Evolutionary conservation across 73 alveolate genomes (phyloP).

Genomic region (Uronychia binucleata): DNA sequence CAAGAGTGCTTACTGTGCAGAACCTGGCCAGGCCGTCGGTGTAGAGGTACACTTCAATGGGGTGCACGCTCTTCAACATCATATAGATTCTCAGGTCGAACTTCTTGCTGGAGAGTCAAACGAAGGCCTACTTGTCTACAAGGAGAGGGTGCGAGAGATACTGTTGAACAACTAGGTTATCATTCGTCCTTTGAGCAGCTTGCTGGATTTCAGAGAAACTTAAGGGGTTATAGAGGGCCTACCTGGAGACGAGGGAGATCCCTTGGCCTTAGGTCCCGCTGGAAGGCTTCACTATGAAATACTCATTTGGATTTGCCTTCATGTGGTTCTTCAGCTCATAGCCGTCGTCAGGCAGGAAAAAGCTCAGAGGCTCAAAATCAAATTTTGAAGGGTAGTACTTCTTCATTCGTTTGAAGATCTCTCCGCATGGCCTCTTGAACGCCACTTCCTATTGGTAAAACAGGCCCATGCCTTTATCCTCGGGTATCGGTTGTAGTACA

Average conservation of each 20-base stretch:
- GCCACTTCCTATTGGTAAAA: slow-evolving; percentile 11
- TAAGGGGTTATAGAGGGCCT: neutral
- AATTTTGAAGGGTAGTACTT: slow-evolving; percentile 34
- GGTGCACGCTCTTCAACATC: slow-evolving; percentile 86
- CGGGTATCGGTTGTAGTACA: slow-evolving; percentile 29
- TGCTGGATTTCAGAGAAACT: slow-evolving; percentile 16
- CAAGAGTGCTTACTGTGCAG: slow-evolving; percentile 42
- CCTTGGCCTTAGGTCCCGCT: slow-evolving; percentile 82
- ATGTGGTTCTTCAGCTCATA: slow-evolving; percentile 36
- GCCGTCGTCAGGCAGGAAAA: slow-evolving; percentile 54
- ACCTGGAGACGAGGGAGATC: slow-evolving; percentile 44
- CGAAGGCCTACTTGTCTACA: slow-evolving; percentile 76
- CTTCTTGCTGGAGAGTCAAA: slow-evolving; percentile 79
- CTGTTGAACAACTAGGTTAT: slow-evolving; percentile 67
- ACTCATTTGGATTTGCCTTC: slow-evolving; percentile 9
- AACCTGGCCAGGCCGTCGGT: slow-evolving; percentile 97
- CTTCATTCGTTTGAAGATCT: slow-evolving; percentile 4
- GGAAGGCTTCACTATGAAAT: slow-evolving; percentile 70
- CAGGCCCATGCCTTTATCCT: slow-evolving; percentile 6
- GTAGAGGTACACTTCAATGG: slow-evolving; percentile 79
- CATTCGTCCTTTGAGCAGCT: slow-evolving; percentile 6
- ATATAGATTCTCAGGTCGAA: slow-evolving; percentile 93
- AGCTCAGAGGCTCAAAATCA: slow-evolving; percentile 64
- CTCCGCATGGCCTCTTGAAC: neutral
- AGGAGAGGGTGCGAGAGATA: slow-evolving; percentile 89